Percentiles rank a stretch among this genome's conserved stretches.
phyloP scores from a whole-genome alignment of 345 rosid species.

The Euclidium syriacum region DNA sequence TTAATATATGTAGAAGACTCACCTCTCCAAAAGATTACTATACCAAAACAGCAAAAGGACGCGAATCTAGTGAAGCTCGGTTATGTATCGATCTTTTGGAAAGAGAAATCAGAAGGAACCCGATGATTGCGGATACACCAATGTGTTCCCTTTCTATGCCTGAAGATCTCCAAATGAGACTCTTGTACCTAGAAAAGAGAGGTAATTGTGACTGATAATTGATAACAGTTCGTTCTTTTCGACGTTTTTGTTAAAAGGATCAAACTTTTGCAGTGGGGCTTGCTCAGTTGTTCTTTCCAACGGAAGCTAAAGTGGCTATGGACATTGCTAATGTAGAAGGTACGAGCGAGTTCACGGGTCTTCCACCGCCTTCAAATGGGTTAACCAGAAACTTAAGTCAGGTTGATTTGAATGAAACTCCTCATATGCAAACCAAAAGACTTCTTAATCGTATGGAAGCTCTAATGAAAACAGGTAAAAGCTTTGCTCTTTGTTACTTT shows the following conservation, averaged over 20 bases:
- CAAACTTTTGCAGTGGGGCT: constrained; percentile 55
- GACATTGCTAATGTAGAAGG: constrained; percentile 77
- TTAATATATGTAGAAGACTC: constrained; percentile 68
- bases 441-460: constrained; percentile 71
- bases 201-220: constrained; percentile 38
- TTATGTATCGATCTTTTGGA: constrained; percentile 90
- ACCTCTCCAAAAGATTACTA: constrained; percentile 88
- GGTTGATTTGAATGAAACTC: constrained; percentile 94
- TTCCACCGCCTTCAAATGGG: constrained; percentile 43
- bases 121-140: constrained; percentile 47
- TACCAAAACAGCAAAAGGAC: constrained; percentile 62
- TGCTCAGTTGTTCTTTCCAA: constrained; percentile 82
- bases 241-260: background rate
- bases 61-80: constrained; percentile 68
- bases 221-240: background rate
- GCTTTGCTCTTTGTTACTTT: background rate
- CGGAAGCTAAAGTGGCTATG: constrained; percentile 94
- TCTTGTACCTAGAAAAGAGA: constrained; percentile 89
- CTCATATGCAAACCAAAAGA: constrained; percentile 57
- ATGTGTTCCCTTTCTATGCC: constrained; percentile 39
- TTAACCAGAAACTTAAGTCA: constrained; percentile 64
- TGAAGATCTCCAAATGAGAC: constrained; percentile 88
- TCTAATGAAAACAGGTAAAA: constrained; percentile 79
- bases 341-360: constrained; percentile 59
- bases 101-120: constrained; percentile 75